Evolutionary conservation across 148 eudicot genomes (phyloP).

Genomic region (Dysphania ambrosioides): DNA sequence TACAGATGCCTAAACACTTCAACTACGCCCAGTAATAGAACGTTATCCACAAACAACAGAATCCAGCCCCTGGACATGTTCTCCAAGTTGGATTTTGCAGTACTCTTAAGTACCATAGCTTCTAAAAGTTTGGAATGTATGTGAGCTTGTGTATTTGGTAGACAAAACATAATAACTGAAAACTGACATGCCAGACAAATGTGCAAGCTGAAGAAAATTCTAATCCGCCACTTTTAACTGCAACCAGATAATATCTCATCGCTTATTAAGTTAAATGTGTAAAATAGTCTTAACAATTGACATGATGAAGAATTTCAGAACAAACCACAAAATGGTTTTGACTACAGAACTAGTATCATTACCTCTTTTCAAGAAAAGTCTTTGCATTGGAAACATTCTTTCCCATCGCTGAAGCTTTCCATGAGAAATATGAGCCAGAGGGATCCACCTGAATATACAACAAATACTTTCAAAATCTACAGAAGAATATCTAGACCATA

Average conservation of each 20-base stretch:
- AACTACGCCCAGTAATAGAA: too few species aligned
- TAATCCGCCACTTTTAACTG: background rate
- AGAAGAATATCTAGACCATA: background rate
- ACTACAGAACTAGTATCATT: background rate
- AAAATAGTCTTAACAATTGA: background rate
- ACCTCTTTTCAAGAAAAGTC: slow-evolving; percentile 99
- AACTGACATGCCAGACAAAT: background rate
- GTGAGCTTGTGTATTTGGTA: too few species aligned
- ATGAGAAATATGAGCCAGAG: slow-evolving; percentile 98
- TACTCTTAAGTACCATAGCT: too few species aligned
- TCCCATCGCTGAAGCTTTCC: slow-evolving; percentile 99
- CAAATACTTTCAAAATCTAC: background rate
- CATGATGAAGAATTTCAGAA: background rate
- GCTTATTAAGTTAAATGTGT: background rate
- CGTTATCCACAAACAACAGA: too few species aligned
- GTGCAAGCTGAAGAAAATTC: background rate
- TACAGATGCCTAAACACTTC: too few species aligned
- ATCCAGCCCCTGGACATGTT: too few species aligned
- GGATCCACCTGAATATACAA: slow-evolving; percentile 70
- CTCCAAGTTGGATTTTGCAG: too few species aligned
- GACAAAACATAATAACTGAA: too few species aligned
- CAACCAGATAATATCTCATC: background rate
- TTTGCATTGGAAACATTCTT: slow-evolving; percentile 98
- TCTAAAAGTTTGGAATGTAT: too few species aligned
- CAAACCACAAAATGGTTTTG: background rate